A percentile compares a stretch with the other conserved stretches of the same genome.
Conservation (phyloP, 768 basidiomycete species). For the Hericium rajendrae region DNA sequence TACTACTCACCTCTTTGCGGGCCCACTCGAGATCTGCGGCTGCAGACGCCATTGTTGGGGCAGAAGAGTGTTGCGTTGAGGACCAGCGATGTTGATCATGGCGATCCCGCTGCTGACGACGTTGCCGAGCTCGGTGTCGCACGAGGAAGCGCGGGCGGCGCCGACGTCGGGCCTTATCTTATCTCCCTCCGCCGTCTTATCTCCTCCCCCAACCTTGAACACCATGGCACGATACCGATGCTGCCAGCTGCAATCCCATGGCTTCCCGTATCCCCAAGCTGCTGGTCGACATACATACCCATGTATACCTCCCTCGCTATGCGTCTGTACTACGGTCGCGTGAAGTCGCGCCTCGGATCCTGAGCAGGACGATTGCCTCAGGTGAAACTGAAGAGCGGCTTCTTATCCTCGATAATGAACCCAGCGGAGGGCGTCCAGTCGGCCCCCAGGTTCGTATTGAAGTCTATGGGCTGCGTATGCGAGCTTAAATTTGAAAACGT, state of each 20-base stretch:
- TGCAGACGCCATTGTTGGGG: not conserved
- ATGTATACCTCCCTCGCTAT: slow-evolving; percentile 78
- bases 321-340: slow-evolving; percentile 59
- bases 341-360: slow-evolving; percentile 55
- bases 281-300: slow-evolving; percentile 78
- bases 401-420: slow-evolving; percentile 72
- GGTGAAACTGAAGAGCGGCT: slow-evolving; percentile 55
- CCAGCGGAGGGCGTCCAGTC: slow-evolving; percentile 70
- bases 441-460: slow-evolving; percentile 50
- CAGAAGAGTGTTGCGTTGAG: not conserved
- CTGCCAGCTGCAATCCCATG: not conserved
- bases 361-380: slow-evolving; percentile 34
- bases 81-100: not conserved
- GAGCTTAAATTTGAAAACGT: not conserved
- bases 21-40: not conserved
- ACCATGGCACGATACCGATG: not conserved
- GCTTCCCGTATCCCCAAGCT: slow-evolving; percentile 19
- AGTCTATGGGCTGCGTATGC: not conserved
- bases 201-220: not conserved
- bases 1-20: not conserved
- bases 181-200: not conserved
- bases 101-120: not conserved
- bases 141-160: not conserved
- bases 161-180: not conserved
- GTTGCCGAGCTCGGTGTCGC: not conserved